Percentiles rank a stretch among this genome's conserved stretches.
These are phyloP conservation scores for Colletotrichum zoysiae DNA, from an alignment of 2,329 filamentous ascomycete genomes.

Conservation along the genomic window DNA sequence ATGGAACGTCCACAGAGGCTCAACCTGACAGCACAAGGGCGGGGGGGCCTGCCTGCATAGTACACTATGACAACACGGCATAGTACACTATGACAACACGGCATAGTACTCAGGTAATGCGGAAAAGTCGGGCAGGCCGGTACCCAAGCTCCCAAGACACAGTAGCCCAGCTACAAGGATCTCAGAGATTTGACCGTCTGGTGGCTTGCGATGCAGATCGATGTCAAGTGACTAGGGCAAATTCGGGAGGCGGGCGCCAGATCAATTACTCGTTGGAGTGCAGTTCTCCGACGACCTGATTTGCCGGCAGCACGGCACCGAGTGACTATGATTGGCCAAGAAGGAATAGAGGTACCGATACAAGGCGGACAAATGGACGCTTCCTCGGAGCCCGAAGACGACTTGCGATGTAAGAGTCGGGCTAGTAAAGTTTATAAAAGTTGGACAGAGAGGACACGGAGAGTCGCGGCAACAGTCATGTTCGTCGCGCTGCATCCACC, in stretches of 20 bases:
- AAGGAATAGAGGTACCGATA: background rate
- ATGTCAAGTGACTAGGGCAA: conserved; percentile 10
- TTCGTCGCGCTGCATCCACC: background rate
- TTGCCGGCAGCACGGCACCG: background rate
- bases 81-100: background rate
- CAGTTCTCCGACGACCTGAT: conserved; percentile 15
- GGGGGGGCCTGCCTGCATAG: conserved; percentile 4
- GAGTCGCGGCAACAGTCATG: background rate
- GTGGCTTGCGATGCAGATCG: conserved; percentile 22
- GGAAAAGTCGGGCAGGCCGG: background rate
- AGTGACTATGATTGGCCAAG: background rate
- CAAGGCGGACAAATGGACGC: background rate
- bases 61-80: background rate
- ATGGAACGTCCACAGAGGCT: conserved; percentile 15
- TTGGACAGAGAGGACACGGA: background rate
- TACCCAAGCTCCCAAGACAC: background rate
- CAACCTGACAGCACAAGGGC: conserved; percentile 5
- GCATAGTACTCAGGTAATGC: background rate
- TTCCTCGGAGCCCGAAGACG: background rate
- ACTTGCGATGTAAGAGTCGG: background rate
- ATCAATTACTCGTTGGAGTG: conserved; percentile 25
- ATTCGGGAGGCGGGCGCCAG: background rate
- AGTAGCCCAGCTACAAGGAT: background rate
- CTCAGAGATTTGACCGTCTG: background rate
- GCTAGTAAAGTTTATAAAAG: no score